phyloP scores from a whole-genome alignment of 768 basidiomycete species.

The Leccinum broughii region DNA sequence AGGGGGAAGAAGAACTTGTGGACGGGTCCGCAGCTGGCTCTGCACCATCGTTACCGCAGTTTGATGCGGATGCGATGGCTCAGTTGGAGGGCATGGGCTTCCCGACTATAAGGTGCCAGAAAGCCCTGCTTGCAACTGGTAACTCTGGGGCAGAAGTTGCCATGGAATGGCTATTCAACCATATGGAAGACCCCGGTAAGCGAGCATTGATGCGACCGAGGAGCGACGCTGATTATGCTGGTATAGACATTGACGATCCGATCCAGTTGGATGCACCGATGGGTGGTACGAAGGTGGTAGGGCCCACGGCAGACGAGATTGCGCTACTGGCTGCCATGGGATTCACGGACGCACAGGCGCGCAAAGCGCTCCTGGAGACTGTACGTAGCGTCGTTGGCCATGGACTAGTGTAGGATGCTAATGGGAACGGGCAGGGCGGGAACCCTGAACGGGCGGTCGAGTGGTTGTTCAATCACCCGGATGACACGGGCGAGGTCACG shows the following conservation, averaged over 20 bases:
- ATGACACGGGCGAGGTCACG: conserved; percentile 70
- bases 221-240: not conserved
- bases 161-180: conserved; percentile 94
- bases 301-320: conserved; percentile 72
- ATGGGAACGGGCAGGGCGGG: conserved; percentile 48
- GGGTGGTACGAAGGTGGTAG: conserved; percentile 35
- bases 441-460: conserved; percentile 87
- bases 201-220: not conserved
- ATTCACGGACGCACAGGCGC: conserved; percentile 78
- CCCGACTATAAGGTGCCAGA: conserved; percentile 80
- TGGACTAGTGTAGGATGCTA: not conserved
- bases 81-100: conserved; percentile 92
- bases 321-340: conserved; percentile 87
- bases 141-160: conserved; percentile 73
- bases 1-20: conserved; percentile 68
- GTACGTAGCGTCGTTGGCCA: conserved; percentile 43
- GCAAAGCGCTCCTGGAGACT: conserved; percentile 85
- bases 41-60: conserved; percentile 52
- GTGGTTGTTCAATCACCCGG: conserved; percentile 94
- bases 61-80: conserved; percentile 72
- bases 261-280: conserved; percentile 39
- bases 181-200: conserved; percentile 92
- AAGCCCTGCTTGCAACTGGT: conserved; percentile 87
- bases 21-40: conserved; percentile 43
- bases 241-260: conserved; percentile 87